Evolutionary conservation across 139 green algal genomes (phyloP), one percentile per base, ranked within the genome.

Genomic region (Diplosphaera chodatii): DNA sequence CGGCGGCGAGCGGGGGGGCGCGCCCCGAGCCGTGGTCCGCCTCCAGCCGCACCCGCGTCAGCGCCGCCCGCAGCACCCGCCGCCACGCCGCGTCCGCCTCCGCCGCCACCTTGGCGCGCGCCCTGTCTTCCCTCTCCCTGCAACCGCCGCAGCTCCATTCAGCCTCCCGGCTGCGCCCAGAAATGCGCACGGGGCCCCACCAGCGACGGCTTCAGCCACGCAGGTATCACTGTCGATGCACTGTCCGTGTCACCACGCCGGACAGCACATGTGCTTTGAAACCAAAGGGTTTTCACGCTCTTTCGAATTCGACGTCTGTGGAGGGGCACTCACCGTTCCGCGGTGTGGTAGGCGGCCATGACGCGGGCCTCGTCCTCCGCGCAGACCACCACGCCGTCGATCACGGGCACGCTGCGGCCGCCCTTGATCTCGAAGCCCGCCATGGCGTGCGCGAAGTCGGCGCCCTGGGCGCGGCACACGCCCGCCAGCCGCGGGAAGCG

Each of bases 371-470:
- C 78, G 67, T 83, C 34, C 74, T 94, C 87, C 63, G 82, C 48
- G 68, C 89, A 95, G 41, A 96, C 78, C 21, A 96, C 91, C 28
- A 97, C 83, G 1, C 91, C 91, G 5, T 91, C 81, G 20, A 94
- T 75, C 22, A 72, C 68, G 0, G 91, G 90, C 64, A 95, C 77
- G 30, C 77, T 91, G 32, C 82, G 73, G 0, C 89, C 89, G 16
- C 77, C 85, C 30, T 84, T 71, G 25, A 69, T 64, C 22, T 94
- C 89, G 72, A 95, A 97, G 0, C 91, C 91, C 6, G 82, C 74
- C 56, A 96, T 73, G 20, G 85, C 91, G 3, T 82, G 79, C 3
- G 89, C 91, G 67, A 78, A 94, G 72, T 96, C 91, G 25, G 96
- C 65, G 3, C 74, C 80, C 63, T 96, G 79, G 32, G 63, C 37